Evolutionary conservation across 2,329 filamentous ascomycete genomes (phyloP).

Genomic region (Trichoderma harzianum): DNA sequence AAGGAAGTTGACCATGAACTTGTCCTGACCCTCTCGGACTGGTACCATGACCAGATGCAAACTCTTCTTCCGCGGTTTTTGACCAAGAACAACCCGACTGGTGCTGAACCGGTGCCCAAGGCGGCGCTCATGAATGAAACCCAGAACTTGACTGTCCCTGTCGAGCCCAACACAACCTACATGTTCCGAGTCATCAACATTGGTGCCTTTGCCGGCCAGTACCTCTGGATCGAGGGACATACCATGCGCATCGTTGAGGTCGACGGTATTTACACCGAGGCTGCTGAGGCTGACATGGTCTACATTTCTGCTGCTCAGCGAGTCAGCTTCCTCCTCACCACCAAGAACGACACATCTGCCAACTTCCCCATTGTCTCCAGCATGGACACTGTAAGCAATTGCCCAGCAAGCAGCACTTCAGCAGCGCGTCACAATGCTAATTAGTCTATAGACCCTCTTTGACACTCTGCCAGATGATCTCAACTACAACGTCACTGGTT

Average conservation of each 20-base stretch:
- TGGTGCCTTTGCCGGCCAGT: constrained; percentile 66
- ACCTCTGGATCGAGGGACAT: constrained; percentile 64
- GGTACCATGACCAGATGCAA: constrained; percentile 63
- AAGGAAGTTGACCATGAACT: constrained; percentile 60
- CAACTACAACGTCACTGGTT: constrained; percentile 66
- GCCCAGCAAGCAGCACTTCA: neutral
- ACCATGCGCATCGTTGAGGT: constrained; percentile 69
- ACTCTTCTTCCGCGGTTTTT: constrained; percentile 48
- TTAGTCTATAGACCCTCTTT: constrained; percentile 54
- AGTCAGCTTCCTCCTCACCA: constrained; percentile 59
- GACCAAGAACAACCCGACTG: constrained; percentile 52
- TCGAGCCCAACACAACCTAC: constrained; percentile 68
- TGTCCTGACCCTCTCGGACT: constrained; percentile 63
- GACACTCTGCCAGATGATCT: constrained; percentile 63
- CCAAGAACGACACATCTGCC: constrained; percentile 55
- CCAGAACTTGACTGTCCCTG: constrained; percentile 53
- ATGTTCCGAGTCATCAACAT: constrained; percentile 70
- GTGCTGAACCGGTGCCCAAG: constrained; percentile 64
- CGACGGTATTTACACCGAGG: constrained; percentile 67
- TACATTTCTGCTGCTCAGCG: constrained; percentile 68
- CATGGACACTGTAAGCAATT: constrained; percentile 60
- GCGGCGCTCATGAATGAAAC: constrained; percentile 70
- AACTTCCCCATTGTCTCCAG: constrained; percentile 68
- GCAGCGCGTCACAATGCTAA: neutral
- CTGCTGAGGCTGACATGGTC: constrained; percentile 57